Base-by-base conservation (phyloP, 2,329 filamentous ascomycete genomes). In the Dactylonectria macrodidyma region DNA sequence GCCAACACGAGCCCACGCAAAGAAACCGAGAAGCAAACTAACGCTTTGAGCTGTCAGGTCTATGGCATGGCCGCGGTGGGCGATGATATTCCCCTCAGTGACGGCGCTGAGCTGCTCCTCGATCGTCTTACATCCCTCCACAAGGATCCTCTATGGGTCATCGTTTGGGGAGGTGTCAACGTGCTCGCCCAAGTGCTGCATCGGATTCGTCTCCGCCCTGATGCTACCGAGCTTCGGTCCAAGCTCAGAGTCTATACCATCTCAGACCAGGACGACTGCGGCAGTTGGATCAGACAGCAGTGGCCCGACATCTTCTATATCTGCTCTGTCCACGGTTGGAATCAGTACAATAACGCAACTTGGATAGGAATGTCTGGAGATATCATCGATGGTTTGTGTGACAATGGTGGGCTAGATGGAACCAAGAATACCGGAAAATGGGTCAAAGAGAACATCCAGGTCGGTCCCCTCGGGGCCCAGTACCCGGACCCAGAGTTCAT, bases 181-280 rank as follows among this genome's bases (percentile, higher is more conserved):
- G 82, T 84, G 0, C 80, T 89, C 2, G 86, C 86, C 1, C 82
- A 85, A 58, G 84, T 82, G 1, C 77, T 84, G 14, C n/a, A 69
- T 8, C 54, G 47, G 3, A 69, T 68, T 22, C 77, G 22, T 71
- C 67, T 69, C 67, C 75, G 34, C 62, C 72, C n/a, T 63, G 81
- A 84, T 1, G 75, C 81, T 0, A 75, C 78, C 0, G 62, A 61
- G 0, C 79, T 88, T 19, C 77, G 81, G 1, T 70, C 77, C 4
- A 84, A 84, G 67, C 74, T 89, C 2, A 81, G 86, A 11, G 81
- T 88, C 6, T 89, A 89, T 72, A 78, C 87, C 30, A 89, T 90
- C 62, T 88, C 86, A 3, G 88, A 90, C 69, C 88, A 90, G 69
- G 88, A 90, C 68, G 84, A 90, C 69, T 84, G 84, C 0, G 87